Percentiles rank a stretch among this genome's conserved stretches.
Evolutionary conservation across 2,329 filamentous ascomycete genomes (phyloP).

Genomic region (Colletotrichum chrysophilum): DNA sequence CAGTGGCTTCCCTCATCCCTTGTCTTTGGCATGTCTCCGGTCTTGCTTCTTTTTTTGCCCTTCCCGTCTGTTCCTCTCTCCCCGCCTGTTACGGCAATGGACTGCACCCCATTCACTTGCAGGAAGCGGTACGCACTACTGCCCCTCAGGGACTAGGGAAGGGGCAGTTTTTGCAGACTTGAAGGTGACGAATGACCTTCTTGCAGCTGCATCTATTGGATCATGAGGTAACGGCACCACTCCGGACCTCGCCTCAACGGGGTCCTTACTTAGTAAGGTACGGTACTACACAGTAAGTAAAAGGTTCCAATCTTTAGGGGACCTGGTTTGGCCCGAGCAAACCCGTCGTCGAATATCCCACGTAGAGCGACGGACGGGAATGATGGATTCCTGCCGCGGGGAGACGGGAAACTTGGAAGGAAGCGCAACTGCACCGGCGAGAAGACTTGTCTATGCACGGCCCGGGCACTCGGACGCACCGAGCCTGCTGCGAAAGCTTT

Average conservation of each 20-base stretch:
- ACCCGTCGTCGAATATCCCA: neutral
- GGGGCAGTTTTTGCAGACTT: neutral
- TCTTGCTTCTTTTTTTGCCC: neutral
- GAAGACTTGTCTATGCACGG: neutral
- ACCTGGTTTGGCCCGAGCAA: neutral
- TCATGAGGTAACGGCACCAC: slow-evolving; percentile 5
- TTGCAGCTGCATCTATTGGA: slow-evolving; percentile 13
- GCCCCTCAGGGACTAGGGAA: neutral
- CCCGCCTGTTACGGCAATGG: neutral
- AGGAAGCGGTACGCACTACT: neutral
- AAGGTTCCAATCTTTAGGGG: neutral
- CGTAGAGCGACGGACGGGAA: neutral
- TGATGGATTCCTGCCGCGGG: neutral
- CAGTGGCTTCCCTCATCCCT: slow-evolving; percentile 1
- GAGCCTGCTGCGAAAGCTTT: neutral
- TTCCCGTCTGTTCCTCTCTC: neutral
- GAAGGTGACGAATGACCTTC: slow-evolving; percentile 18
- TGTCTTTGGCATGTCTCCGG: neutral
- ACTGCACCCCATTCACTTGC: neutral
- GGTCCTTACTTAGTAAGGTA: neutral
- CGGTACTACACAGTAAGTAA: too few species aligned
- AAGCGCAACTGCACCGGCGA: neutral
- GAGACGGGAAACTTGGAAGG: slow-evolving; percentile 7
- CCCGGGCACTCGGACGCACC: neutral
- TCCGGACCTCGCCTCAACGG: neutral